phyloP scores from a whole-genome alignment of 169 alveolate species.

The Eimeria falciformis region DNA sequence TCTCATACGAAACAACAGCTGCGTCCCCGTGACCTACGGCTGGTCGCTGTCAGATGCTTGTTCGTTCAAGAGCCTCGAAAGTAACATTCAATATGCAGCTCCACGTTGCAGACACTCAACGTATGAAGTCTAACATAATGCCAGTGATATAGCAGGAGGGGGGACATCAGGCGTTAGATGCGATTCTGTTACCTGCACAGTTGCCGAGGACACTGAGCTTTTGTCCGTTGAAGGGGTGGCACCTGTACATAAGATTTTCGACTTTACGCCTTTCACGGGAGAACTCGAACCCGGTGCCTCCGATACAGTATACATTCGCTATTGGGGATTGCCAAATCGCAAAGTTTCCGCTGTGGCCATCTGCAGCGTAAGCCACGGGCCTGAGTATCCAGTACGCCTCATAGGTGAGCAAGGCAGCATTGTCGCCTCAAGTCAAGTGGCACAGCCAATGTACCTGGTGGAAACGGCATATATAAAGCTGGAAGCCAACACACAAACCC shows the following conservation, averaged over 20 bases:
- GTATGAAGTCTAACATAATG: no score
- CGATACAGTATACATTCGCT: slow-evolving; percentile 91
- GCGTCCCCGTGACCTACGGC: slow-evolving; percentile 90
- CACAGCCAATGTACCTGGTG: no score
- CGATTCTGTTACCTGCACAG: not conserved
- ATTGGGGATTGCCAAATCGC: slow-evolving; percentile 91
- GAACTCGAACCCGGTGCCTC: slow-evolving; percentile 90
- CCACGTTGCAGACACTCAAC: no score
- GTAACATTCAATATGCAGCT: no score
- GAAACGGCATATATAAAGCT: no score
- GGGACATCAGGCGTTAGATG: no score
- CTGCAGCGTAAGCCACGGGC: slow-evolving; percentile 95
- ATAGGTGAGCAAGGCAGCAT: slow-evolving; percentile 89
- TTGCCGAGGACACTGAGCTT: slow-evolving; percentile 18
- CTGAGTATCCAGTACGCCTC: slow-evolving; percentile 92
- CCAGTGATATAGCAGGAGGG: no score
- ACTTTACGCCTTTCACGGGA: slow-evolving; percentile 94
- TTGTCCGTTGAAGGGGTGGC: slow-evolving; percentile 65
- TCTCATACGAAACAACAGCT: slow-evolving; percentile 89
- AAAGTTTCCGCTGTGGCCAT: slow-evolving; percentile 90
- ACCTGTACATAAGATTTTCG: slow-evolving; percentile 93
- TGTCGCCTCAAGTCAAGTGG: no score
- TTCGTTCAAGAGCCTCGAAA: slow-evolving; percentile 25
- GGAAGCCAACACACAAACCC: no score
- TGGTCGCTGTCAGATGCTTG: slow-evolving; percentile 90